Conservation (phyloP, 75 land plant genomes). For the Picea glauca region DNA sequence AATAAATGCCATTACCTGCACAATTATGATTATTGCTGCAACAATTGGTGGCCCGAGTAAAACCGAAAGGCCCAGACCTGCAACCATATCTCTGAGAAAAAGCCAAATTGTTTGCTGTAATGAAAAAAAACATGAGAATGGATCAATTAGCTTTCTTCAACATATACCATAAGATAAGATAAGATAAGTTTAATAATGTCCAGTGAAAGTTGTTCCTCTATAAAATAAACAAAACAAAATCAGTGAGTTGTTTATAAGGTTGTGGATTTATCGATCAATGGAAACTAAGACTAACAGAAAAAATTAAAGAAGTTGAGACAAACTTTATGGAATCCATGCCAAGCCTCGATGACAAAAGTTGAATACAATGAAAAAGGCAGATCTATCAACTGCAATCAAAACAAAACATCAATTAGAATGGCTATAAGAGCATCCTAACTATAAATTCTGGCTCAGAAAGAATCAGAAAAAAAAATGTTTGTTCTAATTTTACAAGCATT, state of each 20-base stretch:
- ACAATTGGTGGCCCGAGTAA: conserved; percentile 93
- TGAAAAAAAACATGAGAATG: conserved; percentile 4
- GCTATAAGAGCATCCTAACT: neutral
- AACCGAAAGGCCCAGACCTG: conserved; percentile 53
- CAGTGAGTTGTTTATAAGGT: neutral
- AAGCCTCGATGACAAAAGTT: conserved; percentile 95
- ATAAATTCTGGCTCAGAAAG: neutral
- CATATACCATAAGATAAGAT: neutral
- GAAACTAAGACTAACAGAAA: neutral
- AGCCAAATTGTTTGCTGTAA: conserved; percentile 92
- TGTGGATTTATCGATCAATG: neutral
- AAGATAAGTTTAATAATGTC: neutral
- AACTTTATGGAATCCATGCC: conserved; percentile 98
- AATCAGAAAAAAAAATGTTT: neutral
- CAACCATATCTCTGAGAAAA: conserved; percentile 79
- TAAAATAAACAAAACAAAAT: neutral
- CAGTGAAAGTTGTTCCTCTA: too few species aligned
- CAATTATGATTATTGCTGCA: conserved; percentile 88
- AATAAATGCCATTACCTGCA: conserved; percentile 48
- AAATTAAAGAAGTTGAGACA: conserved; percentile 6
- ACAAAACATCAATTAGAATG: neutral
- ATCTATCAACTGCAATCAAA: conserved; percentile 70
- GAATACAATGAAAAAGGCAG: conserved; percentile 96
- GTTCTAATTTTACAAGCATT: too few species aligned
- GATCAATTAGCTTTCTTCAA: neutral